These are phyloP conservation scores for Xylaria curta DNA, from an alignment of 495 filamentous ascomycete species.

Conservation along the genomic window DNA sequence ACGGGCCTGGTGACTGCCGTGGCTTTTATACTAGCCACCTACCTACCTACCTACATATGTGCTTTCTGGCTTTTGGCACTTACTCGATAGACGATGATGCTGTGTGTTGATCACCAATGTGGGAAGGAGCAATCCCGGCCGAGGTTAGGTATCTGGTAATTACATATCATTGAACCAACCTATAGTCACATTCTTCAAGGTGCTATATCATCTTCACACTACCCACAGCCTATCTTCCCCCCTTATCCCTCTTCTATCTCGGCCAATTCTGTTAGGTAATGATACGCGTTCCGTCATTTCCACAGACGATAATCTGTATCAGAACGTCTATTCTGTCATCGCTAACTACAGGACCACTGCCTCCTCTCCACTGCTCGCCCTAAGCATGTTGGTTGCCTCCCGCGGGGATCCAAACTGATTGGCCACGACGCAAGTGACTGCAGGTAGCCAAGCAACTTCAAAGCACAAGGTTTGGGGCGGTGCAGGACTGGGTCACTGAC, in stretches of 20 bases:
- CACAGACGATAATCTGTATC: background rate
- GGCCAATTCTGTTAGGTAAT: background rate
- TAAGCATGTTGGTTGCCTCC: constrained; percentile 17
- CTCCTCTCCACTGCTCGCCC: background rate
- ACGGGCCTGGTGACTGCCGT: constrained; percentile 5
- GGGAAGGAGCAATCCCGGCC: background rate
- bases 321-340: background rate
- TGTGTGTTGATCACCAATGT: constrained; percentile 9
- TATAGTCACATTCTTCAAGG: background rate
- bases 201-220: constrained; percentile 1
- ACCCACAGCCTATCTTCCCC: background rate
- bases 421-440: background rate
- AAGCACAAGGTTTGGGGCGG: constrained; percentile 15
- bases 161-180: background rate
- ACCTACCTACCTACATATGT: background rate
- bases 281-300: constrained; percentile 3
- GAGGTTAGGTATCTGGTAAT: background rate
- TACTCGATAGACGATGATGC: constrained; percentile 9
- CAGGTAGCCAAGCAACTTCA: constrained; percentile 11
- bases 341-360: background rate
- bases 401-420: constrained; percentile 14
- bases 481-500: background rate
- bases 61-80: background rate
- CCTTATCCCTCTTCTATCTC: background rate
- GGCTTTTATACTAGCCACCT: constrained; percentile 21